A percentile compares a stretch with the other conserved stretches of the same genome.
Evolutionary conservation across 2,329 filamentous ascomycete genomes (phyloP).

Genomic region (Chaetomium olivaceum): DNA sequence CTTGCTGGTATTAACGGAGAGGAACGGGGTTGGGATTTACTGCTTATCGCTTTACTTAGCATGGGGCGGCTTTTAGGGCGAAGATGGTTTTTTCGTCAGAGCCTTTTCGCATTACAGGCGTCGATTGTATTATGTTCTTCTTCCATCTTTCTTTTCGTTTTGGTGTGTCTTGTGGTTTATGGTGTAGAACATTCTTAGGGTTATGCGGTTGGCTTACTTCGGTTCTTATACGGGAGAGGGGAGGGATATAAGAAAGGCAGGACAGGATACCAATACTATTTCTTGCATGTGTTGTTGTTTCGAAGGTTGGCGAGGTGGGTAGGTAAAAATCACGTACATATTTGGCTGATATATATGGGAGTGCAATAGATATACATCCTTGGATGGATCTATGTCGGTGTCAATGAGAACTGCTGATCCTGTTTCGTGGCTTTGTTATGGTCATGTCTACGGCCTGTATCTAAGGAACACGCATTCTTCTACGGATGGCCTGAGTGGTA

Average conservation of each 20-base stretch:
- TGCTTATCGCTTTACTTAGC: neutral
- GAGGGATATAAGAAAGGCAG: neutral
- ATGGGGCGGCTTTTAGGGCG: neutral
- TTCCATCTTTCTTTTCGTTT: neutral
- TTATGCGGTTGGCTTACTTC: neutral
- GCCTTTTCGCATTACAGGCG: neutral
- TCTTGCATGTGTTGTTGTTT: neutral
- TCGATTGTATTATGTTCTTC: neutral
- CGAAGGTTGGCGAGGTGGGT: neutral
- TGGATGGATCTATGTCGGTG: neutral
- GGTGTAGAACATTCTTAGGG: neutral
- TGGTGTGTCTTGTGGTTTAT: neutral
- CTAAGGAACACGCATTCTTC: too few relatives aligned
- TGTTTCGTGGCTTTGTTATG: neutral
- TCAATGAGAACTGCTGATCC: neutral
- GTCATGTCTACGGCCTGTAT: too few relatives aligned
- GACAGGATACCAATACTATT: neutral
- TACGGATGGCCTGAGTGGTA: too few relatives aligned
- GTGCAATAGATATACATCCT: neutral
- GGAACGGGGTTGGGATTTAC: neutral
- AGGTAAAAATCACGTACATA: neutral
- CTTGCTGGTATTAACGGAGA: neutral
- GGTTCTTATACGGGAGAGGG: neutral
- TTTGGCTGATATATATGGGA: neutral
- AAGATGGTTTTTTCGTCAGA: neutral